phyloP scores from a whole-genome alignment of 2,329 filamentous ascomycete species.

The Colletotrichum sp. region DNA sequence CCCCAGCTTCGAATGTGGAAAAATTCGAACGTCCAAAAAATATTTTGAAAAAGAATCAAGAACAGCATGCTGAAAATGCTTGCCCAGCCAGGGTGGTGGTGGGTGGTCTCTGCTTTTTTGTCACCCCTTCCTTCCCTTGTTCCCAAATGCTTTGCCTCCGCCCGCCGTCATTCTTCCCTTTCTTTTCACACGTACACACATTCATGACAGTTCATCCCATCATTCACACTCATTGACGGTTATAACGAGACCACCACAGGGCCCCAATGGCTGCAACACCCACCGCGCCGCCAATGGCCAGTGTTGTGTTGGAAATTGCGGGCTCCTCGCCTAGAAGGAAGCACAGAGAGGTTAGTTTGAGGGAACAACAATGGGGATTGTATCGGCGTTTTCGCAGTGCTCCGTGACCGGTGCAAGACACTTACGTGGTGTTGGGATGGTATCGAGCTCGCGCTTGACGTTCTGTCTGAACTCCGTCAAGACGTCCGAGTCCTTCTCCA shows the following conservation, averaged over 20 bases:
- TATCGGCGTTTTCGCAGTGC: slow-evolving; percentile 25
- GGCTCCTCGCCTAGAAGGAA: slow-evolving; percentile 33
- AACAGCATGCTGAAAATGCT: slow-evolving; percentile 1
- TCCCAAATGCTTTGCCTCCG: neutral
- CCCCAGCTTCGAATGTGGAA: neutral
- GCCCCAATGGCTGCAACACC: slow-evolving; percentile 38
- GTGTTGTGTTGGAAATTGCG: slow-evolving; percentile 30
- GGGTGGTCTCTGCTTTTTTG: neutral
- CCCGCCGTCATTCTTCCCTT: neutral
- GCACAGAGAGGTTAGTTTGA: slow-evolving; percentile 25
- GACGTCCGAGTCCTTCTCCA: slow-evolving; percentile 57
- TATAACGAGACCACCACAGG: slow-evolving; percentile 19
- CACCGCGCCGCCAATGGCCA: slow-evolving; percentile 38
- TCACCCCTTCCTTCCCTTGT: neutral
- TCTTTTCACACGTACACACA: neutral
- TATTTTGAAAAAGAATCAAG: neutral
- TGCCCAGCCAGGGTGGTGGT: neutral
- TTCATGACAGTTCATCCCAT: neutral
- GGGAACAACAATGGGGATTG: slow-evolving; percentile 4
- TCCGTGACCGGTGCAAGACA: slow-evolving; percentile 1
- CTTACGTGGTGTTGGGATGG: slow-evolving; percentile 36
- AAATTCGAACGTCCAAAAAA: neutral
- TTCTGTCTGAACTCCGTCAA: slow-evolving; percentile 46
- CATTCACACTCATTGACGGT: neutral
- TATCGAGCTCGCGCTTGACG: slow-evolving; percentile 38